Evolutionary conservation across 129 eudicot species (phyloP).

Genomic region (Arctium minus): DNA sequence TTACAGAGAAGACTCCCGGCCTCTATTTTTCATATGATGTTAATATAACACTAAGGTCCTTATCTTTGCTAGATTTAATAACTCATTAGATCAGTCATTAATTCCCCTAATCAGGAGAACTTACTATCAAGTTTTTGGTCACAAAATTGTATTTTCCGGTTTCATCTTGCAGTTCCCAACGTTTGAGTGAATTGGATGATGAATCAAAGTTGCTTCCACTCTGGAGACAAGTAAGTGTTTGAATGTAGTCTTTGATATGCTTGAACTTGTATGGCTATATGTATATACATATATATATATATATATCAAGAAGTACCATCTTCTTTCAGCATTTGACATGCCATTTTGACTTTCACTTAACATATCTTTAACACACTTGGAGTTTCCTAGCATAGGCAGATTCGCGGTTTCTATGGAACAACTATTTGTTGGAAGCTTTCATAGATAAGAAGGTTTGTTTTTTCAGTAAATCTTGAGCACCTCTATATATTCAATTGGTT

Average conservation of each 20-base stretch:
- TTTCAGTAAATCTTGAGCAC: neutral
- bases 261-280: neutral
- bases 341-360: neutral
- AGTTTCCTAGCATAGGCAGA: slow-evolving; percentile 52
- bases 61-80: neutral
- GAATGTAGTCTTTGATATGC: neutral
- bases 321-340: neutral
- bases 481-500: neutral
- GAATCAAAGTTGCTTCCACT: slow-evolving; percentile 82
- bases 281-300: neutral
- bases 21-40: slow-evolving; percentile 78
- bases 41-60: slow-evolving; percentile 74
- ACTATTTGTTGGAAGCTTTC: slow-evolving; percentile 69
- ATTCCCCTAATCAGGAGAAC: neutral
- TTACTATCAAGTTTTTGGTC: neutral
- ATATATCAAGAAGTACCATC: neutral
- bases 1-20: slow-evolving; percentile 60
- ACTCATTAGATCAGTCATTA: neutral
- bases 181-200: slow-evolving; percentile 67
- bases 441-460: slow-evolving; percentile 68
- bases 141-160: neutral
- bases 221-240: slow-evolving; percentile 72
- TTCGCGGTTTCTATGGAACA: slow-evolving; percentile 86
- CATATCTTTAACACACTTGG: neutral
- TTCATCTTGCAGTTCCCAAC: slow-evolving; percentile 51